Evolutionary conservation across 306 rosid species (phyloP).

Genomic region (Urtica urens): DNA sequence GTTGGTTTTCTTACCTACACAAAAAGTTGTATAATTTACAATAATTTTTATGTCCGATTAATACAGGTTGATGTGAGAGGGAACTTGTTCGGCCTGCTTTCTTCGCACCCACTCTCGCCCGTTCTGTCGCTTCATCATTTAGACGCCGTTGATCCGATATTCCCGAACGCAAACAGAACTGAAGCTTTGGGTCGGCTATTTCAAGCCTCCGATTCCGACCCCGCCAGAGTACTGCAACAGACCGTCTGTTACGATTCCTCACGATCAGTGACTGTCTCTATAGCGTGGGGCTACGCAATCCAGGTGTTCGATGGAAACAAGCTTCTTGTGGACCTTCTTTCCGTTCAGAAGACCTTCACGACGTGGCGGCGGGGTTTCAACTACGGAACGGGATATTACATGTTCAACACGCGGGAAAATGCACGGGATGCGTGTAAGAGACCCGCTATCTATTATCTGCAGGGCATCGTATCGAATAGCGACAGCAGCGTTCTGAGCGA

Average conservation of each 20-base stretch:
- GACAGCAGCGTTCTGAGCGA: conserved; percentile 41
- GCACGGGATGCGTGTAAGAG: conserved; percentile 65
- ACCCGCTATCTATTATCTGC: conserved; percentile 45
- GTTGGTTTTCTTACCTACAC: too few relatives aligned
- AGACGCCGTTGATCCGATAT: conserved; percentile 63
- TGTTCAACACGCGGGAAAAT: conserved; percentile 54
- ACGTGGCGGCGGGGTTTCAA: conserved; percentile 65
- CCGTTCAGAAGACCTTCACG: conserved; percentile 48
- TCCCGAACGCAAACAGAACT: conserved; percentile 50
- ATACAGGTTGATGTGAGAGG: conserved; percentile 97
- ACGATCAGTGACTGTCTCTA: conserved; percentile 55
- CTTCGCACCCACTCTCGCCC: conserved; percentile 80
- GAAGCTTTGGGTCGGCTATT: conserved; percentile 59
- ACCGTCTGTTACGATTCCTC: conserved; percentile 65
- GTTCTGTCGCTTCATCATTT: conserved; percentile 83
- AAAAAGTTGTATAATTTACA: too few relatives aligned
- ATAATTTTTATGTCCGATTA: too few relatives aligned
- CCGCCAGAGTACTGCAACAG: conserved; percentile 70
- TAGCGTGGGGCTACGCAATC: conserved; percentile 76
- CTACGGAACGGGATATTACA: conserved; percentile 34
- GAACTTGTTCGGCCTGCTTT: conserved; percentile 61
- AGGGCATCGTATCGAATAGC: conserved; percentile 29
- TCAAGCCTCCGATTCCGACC: conserved; percentile 57
- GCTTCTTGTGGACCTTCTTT: conserved; percentile 62
- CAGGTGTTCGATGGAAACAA: conserved; percentile 59